Conservation (phyloP, 106 monocot species). For the Triglochin maritima region DNA sequence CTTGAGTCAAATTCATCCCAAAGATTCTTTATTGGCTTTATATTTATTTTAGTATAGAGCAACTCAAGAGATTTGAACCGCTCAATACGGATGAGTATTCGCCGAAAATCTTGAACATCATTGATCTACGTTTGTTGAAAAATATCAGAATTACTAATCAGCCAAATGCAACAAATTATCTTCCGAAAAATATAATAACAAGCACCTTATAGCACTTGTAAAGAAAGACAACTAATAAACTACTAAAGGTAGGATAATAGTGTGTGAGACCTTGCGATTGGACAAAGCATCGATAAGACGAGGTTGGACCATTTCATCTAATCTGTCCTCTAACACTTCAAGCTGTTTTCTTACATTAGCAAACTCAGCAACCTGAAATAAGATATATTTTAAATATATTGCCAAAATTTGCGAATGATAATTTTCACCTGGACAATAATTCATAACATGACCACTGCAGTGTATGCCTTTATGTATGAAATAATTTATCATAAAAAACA, state of each 20-base stretch:
- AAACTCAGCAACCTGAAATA: slow-evolving; percentile 91
- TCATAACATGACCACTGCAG: too few relatives aligned
- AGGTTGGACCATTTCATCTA: slow-evolving; percentile 96
- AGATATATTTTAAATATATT: not conserved
- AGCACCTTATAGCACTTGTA: too few relatives aligned
- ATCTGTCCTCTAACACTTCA: slow-evolving; percentile 88
- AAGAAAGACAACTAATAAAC: too few relatives aligned
- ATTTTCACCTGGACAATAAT: too few relatives aligned
- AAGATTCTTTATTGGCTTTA: slow-evolving; percentile 74
- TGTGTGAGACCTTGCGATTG: slow-evolving; percentile 56
- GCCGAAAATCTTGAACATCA: slow-evolving; percentile 81
- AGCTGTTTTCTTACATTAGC: slow-evolving; percentile 97
- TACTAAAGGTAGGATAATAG: not conserved
- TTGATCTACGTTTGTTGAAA: slow-evolving; percentile 42
- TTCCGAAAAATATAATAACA: too few relatives aligned
- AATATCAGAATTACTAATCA: too few relatives aligned
- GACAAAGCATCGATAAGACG: slow-evolving; percentile 75
- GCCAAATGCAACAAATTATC: too few relatives aligned
- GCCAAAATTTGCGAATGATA: too few relatives aligned
- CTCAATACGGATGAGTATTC: slow-evolving; percentile 85
- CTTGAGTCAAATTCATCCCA: slow-evolving; percentile 88
- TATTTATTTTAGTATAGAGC: slow-evolving; percentile 69
- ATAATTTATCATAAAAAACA: too few relatives aligned
- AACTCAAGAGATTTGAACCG: slow-evolving; percentile 78
- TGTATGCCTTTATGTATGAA: too few relatives aligned